phyloP scores from a whole-genome alignment of 129 eudicot genomes.

The Artemisia tridentata region DNA sequence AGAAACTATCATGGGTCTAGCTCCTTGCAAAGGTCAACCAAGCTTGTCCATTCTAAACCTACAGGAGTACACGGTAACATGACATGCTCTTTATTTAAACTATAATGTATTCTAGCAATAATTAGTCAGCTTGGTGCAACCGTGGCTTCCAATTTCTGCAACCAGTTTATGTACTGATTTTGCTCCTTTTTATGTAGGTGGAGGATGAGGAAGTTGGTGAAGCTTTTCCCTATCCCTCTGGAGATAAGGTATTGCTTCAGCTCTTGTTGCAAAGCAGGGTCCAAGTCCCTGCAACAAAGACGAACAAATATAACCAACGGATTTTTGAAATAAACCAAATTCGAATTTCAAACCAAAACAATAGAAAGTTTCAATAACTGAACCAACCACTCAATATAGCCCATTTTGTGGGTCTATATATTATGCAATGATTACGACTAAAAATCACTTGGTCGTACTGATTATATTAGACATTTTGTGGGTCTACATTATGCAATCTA shows the following conservation, averaged over 20 bases:
- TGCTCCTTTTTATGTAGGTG: constrained; percentile 83
- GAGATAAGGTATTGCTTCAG: constrained; percentile 62
- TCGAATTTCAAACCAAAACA: background rate
- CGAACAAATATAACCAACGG: background rate
- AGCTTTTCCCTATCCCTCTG: constrained; percentile 59
- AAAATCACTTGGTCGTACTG: too few species aligned
- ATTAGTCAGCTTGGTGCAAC: constrained; percentile 20
- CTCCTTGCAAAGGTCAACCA: too few species aligned
- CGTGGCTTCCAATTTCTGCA: constrained; percentile 55
- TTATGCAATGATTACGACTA: too few species aligned
- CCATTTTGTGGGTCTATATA: too few species aligned
- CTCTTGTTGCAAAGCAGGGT: constrained; percentile 58
- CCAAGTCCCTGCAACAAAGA: constrained; percentile 49
- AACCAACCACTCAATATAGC: background rate
- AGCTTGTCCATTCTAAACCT: too few species aligned
- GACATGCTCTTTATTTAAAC: too few species aligned
- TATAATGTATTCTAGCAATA: background rate
- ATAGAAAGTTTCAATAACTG: background rate
- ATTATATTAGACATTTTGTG: too few species aligned
- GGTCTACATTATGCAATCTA: background rate
- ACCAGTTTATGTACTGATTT: constrained; percentile 66
- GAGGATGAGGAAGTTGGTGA: constrained; percentile 53
- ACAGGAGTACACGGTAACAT: too few species aligned
- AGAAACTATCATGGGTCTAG: too few species aligned
- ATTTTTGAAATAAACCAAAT: background rate